phyloP scores from a whole-genome alignment of 1,284 basidiomycete genomes.

The Crucibulum cyathiforme region DNA sequence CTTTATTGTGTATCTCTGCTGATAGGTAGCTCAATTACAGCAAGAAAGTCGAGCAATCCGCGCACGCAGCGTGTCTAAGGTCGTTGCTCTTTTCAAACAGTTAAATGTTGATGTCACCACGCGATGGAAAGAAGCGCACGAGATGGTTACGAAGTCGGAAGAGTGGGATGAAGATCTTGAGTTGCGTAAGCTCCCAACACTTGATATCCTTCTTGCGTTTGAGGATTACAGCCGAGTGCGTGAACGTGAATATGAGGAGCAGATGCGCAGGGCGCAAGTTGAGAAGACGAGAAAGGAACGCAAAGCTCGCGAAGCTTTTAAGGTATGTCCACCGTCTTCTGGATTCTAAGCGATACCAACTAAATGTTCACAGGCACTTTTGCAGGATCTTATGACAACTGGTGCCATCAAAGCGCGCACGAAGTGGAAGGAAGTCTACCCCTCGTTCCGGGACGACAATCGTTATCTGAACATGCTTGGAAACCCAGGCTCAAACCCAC shows the following conservation, averaged over 20 bases:
- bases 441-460: constrained; percentile 75
- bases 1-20: constrained; percentile 4
- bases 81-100: constrained; percentile 80
- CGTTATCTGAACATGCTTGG: constrained; percentile 90
- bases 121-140: constrained; percentile 85
- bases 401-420: constrained; percentile 81
- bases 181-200: constrained; percentile 79
- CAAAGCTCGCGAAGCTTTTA: constrained; percentile 89
- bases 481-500: constrained; percentile 89
- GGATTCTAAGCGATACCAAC: constrained; percentile 1
- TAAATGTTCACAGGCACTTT: constrained; percentile 56
- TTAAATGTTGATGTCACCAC: constrained; percentile 89
- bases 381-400: constrained; percentile 70
- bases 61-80: constrained; percentile 76
- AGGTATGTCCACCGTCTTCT: constrained; percentile 49
- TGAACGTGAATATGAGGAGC: constrained; percentile 88
- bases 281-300: constrained; percentile 84
- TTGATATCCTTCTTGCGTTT: constrained; percentile 90
- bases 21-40: constrained; percentile 42
- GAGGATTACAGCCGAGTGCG: constrained; percentile 89
- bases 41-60: constrained; percentile 79
- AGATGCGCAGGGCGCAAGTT: constrained; percentile 77
- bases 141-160: constrained; percentile 75
- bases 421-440: constrained; percentile 92
- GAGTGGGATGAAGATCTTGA: constrained; percentile 80